phyloP scores from a whole-genome alignment of 2,329 filamentous ascomycete genomes.

The Penicillium nordicum region DNA sequence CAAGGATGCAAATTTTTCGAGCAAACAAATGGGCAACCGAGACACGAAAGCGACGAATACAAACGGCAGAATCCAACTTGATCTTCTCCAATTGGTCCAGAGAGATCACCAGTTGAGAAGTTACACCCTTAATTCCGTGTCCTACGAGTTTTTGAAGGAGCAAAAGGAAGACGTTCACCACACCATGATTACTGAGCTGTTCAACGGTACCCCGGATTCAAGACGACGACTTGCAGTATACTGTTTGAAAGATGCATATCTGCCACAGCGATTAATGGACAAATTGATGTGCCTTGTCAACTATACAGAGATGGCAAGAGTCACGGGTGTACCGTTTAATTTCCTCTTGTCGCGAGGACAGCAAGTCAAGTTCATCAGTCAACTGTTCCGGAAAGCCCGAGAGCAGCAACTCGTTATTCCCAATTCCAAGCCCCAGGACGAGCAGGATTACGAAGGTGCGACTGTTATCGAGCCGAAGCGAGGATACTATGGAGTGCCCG shows the following conservation, averaged over 20 bases:
- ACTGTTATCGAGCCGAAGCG: conserved; percentile 95
- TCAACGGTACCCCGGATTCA: conserved; percentile 93
- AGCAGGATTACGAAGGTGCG: conserved; percentile 94
- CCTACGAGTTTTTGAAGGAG: conserved; percentile 88
- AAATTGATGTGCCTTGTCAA: conserved; percentile 98
- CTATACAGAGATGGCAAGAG: conserved; percentile 99
- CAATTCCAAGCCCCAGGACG: conserved; percentile 68
- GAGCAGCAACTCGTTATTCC: conserved; percentile 94
- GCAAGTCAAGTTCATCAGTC: conserved; percentile 96
- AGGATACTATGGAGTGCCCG: conserved; percentile 90
- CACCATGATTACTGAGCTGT: conserved; percentile 98
- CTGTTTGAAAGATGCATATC: conserved; percentile 94
- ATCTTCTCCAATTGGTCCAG: conserved; percentile 91
- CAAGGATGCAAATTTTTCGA: conserved; percentile 83
- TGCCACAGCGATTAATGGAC: conserved; percentile 91
- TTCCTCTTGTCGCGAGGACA: conserved; percentile 87
- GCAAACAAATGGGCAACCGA: conserved; percentile 96
- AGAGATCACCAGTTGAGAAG: conserved; percentile 92
- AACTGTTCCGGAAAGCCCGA: conserved; percentile 89
- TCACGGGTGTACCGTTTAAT: conserved; percentile 97
- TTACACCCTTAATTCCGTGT: conserved; percentile 96
- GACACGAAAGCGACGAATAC: conserved; percentile 94
- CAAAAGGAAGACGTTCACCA: conserved; percentile 99
- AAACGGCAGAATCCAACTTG: conserved; percentile 86
- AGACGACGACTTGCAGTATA: conserved; percentile 87